A percentile compares a stretch with the other conserved stretches of the same genome.
Conservation (phyloP, 371 early-diverging fungal species). For the Mortierella sp. region DNA sequence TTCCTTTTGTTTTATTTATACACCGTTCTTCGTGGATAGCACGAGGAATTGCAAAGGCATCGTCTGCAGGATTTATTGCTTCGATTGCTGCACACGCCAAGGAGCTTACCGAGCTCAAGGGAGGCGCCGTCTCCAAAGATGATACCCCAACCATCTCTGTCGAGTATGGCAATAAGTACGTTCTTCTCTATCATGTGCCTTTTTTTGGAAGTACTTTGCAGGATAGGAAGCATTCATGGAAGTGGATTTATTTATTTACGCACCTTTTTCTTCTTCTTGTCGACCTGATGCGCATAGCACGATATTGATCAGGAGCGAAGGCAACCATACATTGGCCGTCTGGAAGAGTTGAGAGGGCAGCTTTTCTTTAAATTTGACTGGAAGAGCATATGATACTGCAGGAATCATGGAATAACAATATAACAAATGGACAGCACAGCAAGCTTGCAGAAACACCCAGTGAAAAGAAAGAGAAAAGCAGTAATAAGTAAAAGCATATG, state of each 20-base stretch:
- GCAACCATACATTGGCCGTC: constrained; percentile 53
- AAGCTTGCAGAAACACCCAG: background rate
- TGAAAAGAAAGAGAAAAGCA: background rate
- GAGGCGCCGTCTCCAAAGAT: constrained; percentile 25
- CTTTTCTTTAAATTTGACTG: background rate
- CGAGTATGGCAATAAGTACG: constrained; percentile 50
- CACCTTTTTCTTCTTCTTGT: background rate
- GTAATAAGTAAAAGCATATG: background rate
- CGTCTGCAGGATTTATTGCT: constrained; percentile 57
- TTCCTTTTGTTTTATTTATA: background rate
- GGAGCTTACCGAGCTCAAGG: constrained; percentile 42
- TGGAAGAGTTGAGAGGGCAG: constrained; percentile 43
- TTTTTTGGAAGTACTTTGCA: background rate
- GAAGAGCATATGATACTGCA: background rate
- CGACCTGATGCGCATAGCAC: constrained; percentile 18
- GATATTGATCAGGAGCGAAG: constrained; percentile 56
- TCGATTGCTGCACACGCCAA: constrained; percentile 58
- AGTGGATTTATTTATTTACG: background rate
- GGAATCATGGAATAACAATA: background rate
- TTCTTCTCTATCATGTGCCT: background rate
- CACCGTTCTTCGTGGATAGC: constrained; percentile 21
- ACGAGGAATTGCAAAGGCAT: constrained; percentile 56
- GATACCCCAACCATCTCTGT: constrained; percentile 55
- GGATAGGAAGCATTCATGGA: background rate
- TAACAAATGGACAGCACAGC: background rate